phyloP scores from a whole-genome alignment of 2,329 filamentous ascomycete species.

The Penicillium sp. region DNA sequence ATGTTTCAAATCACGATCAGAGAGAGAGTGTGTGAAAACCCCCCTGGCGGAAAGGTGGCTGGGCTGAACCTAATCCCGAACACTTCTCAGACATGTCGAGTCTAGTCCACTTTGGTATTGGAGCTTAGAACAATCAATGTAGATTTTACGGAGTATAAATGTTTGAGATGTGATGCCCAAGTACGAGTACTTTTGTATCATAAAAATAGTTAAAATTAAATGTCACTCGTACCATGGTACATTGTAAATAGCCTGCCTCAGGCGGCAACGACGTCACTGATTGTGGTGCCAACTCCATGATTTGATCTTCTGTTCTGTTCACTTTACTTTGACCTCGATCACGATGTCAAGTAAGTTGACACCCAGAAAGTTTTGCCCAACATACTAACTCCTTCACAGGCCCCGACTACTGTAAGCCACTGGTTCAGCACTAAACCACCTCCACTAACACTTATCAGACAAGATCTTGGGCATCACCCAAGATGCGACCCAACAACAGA shows the following conservation, averaged over 20 bases:
- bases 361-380: not conserved
- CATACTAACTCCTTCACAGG: conserved; percentile 21
- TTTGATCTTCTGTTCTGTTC: not conserved
- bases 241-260: conserved; percentile 5
- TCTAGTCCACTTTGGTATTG: not conserved
- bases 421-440: conserved; percentile 1
- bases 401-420: conserved; percentile 45
- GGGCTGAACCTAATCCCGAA: not conserved
- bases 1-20: not conserved
- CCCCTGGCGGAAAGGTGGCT: not conserved
- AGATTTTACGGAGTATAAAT: no score
- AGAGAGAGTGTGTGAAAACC: not conserved
- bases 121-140: not conserved
- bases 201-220: not conserved
- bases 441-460: conserved; percentile 52
- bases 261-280: conserved; percentile 22
- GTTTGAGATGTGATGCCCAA: no score
- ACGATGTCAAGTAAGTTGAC: conserved; percentile 28
- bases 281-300: conserved; percentile 4
- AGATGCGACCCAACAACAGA: conserved; percentile 75
- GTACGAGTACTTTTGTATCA: not conserved
- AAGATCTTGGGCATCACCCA: conserved; percentile 72
- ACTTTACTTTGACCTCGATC: not conserved
- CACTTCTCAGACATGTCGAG: not conserved
- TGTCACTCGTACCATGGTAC: conserved; percentile 2